These are phyloP conservation scores for Psilocybe azurescens DNA, from an alignment of 768 basidiomycete genomes.

Conservation along the genomic window DNA sequence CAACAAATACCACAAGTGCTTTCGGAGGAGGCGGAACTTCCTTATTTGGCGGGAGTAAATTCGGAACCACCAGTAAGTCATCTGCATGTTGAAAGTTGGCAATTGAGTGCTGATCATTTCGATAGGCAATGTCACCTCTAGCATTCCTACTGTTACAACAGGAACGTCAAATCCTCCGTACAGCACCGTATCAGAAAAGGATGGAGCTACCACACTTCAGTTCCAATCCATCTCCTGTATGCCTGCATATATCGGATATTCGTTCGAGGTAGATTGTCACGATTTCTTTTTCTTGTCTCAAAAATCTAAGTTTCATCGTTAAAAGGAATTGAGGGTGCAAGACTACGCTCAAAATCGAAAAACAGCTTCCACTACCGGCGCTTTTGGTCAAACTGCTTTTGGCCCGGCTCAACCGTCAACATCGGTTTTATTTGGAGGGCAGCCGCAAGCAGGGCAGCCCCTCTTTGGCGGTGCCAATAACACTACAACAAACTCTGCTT, in stretches of 20 bases:
- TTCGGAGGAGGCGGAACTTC: slow-evolving; percentile 36
- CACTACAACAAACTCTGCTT: slow-evolving; percentile 39
- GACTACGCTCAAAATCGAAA: slow-evolving; percentile 80
- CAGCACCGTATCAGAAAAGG: slow-evolving; percentile 74
- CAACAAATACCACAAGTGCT: slow-evolving; percentile 33
- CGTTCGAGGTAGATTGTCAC: slow-evolving; percentile 64
- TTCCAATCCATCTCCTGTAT: slow-evolving; percentile 86
- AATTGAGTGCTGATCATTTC: slow-evolving; percentile 5
- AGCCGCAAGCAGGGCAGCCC: slow-evolving; percentile 42
- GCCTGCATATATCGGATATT: slow-evolving; percentile 78
- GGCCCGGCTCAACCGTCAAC: slow-evolving; percentile 49
- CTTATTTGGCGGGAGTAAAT: slow-evolving; percentile 40
- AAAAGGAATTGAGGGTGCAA: slow-evolving; percentile 75
- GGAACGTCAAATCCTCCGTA: slow-evolving; percentile 49
- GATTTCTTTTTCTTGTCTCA: slow-evolving; percentile 9
- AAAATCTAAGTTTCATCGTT: slow-evolving; percentile 5
- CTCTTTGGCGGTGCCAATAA: slow-evolving; percentile 41
- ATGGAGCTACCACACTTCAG: slow-evolving; percentile 58
- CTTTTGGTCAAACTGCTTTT: slow-evolving; percentile 62
- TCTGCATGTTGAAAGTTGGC: neutral
- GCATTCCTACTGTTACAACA: slow-evolving; percentile 62
- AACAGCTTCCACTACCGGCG: slow-evolving; percentile 50
- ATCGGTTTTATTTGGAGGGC: slow-evolving; percentile 52
- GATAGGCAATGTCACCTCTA: slow-evolving; percentile 18
- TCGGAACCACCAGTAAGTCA: slow-evolving; percentile 38